phyloP scores from a whole-genome alignment of 2,329 filamentous ascomycete genomes.

The Arthrobotrys musiformis region DNA sequence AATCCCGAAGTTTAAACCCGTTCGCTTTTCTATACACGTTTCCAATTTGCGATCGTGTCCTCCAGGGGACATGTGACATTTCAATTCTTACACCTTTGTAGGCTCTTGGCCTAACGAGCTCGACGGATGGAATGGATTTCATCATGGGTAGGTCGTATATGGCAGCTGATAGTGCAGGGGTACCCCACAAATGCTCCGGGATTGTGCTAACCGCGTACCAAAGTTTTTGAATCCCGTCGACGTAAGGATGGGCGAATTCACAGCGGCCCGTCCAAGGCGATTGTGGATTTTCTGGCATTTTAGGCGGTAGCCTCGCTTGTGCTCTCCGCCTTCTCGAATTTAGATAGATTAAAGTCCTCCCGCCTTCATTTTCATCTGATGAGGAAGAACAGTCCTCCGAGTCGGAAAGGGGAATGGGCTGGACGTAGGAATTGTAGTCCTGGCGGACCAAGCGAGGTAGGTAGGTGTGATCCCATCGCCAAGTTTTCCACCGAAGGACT shows the following conservation, averaged over 20 bases:
- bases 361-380: not conserved
- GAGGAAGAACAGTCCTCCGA: not conserved
- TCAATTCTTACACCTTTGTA: conserved; percentile 10
- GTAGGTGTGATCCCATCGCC: conserved; percentile 11
- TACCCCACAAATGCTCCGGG: conserved; percentile 9
- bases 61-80: conserved; percentile 4
- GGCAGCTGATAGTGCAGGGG: not conserved
- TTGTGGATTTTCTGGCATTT: not conserved
- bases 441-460: not conserved
- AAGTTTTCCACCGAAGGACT: conserved; percentile 4
- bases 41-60: conserved; percentile 8
- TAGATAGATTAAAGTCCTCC: not conserved
- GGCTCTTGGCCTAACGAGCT: not conserved
- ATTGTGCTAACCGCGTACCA: conserved; percentile 16
- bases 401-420: conserved; percentile 6
- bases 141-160: conserved; percentile 14
- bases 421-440: conserved; percentile 1
- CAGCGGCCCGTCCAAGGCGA: conserved; percentile 2
- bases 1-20: not conserved
- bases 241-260: conserved; percentile 4
- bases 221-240: conserved; percentile 12
- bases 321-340: not conserved
- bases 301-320: not conserved
- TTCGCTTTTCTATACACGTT: not conserved
- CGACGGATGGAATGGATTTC: conserved; percentile 1